Percentiles rank a stretch among this genome's conserved stretches.
phyloP scores from a whole-genome alignment of 495 filamentous ascomycete species.

The Penicillium samsonianum region DNA sequence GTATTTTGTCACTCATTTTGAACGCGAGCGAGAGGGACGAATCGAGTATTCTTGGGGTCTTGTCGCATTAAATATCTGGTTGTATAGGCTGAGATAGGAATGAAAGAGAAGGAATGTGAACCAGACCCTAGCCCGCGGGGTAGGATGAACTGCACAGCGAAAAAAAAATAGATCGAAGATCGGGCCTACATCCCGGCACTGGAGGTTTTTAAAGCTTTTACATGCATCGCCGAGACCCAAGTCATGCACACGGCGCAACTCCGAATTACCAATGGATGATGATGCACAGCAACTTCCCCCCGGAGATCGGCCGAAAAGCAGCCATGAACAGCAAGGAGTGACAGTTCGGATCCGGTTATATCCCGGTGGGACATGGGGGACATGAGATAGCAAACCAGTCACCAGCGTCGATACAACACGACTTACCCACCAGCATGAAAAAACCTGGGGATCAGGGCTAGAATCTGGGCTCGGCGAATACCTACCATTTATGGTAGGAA shows the following conservation, averaged over 20 bases:
- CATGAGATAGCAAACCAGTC: neutral
- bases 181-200: neutral
- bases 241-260: slow-evolving; percentile 7
- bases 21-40: neutral
- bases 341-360: slow-evolving; percentile 17
- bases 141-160: neutral
- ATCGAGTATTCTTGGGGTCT: neutral
- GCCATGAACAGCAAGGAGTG: slow-evolving; percentile 16
- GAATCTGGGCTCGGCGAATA: neutral
- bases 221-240: neutral
- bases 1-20: slow-evolving; percentile 50
- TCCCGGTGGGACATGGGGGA: slow-evolving; percentile 6
- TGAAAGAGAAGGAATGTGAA: neutral
- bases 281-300: slow-evolving; percentile 15
- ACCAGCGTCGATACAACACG: neutral
- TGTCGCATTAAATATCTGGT: neutral
- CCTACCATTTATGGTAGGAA: slow-evolving; percentile 10
- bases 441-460: neutral
- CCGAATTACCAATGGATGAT: slow-evolving; percentile 1
- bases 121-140: slow-evolving; percentile 11
- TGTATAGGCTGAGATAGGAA: neutral
- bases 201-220: slow-evolving; percentile 13
- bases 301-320: slow-evolving; percentile 25
- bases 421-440: neutral
- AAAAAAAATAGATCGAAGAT: neutral